These are phyloP conservation scores for Talaromyces albobiverticillius DNA, from an alignment of 2,329 filamentous ascomycete genomes.

Conservation along the genomic window DNA sequence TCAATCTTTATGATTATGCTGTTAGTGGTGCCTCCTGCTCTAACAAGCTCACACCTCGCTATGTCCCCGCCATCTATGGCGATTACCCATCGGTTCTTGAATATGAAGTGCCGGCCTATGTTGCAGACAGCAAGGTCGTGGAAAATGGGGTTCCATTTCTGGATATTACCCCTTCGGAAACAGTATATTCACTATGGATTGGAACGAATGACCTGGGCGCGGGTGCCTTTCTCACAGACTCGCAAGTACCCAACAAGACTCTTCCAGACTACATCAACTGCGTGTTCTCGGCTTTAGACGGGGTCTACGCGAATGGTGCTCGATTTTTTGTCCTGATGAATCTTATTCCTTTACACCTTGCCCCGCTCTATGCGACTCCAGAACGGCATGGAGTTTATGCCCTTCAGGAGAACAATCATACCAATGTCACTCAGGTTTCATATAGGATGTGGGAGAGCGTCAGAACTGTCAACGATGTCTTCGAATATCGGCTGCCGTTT, in stretches of 20 bases:
- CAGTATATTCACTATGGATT: slow-evolving; percentile 75
- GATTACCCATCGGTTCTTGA: slow-evolving; percentile 62
- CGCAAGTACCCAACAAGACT: slow-evolving; percentile 57
- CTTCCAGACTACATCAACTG: slow-evolving; percentile 67
- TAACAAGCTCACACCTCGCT: slow-evolving; percentile 62
- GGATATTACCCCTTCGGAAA: slow-evolving; percentile 52
- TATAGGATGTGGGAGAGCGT: slow-evolving; percentile 54
- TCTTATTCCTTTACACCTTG: slow-evolving; percentile 62
- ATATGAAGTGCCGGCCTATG: slow-evolving; percentile 54
- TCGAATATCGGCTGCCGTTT: slow-evolving; percentile 50
- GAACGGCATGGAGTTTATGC: slow-evolving; percentile 42
- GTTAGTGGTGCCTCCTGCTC: slow-evolving; percentile 71
- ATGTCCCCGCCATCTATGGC: slow-evolving; percentile 48
- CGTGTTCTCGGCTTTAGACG: slow-evolving; percentile 61
- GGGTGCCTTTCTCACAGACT: slow-evolving; percentile 64
- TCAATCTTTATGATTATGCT: slow-evolving; percentile 62
- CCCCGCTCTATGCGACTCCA: slow-evolving; percentile 62
- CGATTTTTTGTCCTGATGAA: slow-evolving; percentile 73
- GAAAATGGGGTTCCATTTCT: slow-evolving; percentile 29
- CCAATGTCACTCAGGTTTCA: slow-evolving; percentile 51
- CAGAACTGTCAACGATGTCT: slow-evolving; percentile 51
- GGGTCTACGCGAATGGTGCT: slow-evolving; percentile 63
- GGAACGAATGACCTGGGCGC: slow-evolving; percentile 76
- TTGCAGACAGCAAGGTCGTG: slow-evolving; percentile 26
- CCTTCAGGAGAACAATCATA: slow-evolving; percentile 46